Conservation (phyloP, 2,329 filamentous ascomycete genomes). For the Neofusicoccum parvum region DNA sequence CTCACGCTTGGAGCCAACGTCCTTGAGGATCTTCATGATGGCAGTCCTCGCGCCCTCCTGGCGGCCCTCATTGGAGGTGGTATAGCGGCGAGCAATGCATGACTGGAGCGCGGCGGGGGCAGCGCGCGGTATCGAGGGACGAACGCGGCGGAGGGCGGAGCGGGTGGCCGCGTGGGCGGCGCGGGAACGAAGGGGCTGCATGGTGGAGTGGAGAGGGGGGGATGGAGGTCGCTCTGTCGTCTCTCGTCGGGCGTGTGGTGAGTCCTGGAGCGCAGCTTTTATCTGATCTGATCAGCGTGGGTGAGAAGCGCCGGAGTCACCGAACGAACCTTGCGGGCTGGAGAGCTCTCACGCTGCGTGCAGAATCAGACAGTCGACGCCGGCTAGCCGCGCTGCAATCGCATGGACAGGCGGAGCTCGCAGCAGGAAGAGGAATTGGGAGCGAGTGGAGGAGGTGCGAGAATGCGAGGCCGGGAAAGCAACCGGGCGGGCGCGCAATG, state of each 20-base stretch:
- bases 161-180: conserved; percentile 22
- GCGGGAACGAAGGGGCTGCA: conserved; percentile 22
- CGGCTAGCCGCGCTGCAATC: conserved; percentile 9
- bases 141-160: conserved; percentile 20
- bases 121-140: conserved; percentile 19
- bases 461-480: not conserved
- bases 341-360: conserved; percentile 4
- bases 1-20: conserved; percentile 94
- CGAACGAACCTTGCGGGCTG: not conserved
- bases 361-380: conserved; percentile 13
- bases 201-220: conserved; percentile 19
- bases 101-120: conserved; percentile 10
- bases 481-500: not conserved
- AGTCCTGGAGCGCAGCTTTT: conserved; percentile 20
- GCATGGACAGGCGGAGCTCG: conserved; percentile 11
- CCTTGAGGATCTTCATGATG: conserved; percentile 88
- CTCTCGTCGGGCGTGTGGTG: conserved; percentile 5
- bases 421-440: conserved; percentile 1
- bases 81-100: conserved; percentile 17
- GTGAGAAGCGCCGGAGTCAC: conserved; percentile 11
- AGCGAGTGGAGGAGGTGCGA: not conserved
- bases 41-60: conserved; percentile 55
- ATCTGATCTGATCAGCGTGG: conserved; percentile 20
- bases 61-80: conserved; percentile 18
- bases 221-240: not conserved